phyloP scores from a whole-genome alignment of 495 filamentous ascomycete species.

The Hyaloscypha variabilis region DNA sequence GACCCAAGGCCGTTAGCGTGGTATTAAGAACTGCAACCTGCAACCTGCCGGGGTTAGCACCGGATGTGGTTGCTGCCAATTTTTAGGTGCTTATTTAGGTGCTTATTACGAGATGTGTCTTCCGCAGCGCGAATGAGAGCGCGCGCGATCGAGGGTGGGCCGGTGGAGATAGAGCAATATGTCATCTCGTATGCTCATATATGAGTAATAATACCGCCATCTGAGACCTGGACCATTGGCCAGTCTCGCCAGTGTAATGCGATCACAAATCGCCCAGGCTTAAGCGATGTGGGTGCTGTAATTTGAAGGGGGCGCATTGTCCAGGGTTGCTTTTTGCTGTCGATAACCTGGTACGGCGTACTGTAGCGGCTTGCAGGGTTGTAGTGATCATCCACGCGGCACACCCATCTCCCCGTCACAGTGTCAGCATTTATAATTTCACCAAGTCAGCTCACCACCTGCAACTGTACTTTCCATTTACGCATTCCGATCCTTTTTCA shows the following conservation, averaged over 20 bases:
- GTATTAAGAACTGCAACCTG: background rate
- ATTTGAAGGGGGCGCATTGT: background rate
- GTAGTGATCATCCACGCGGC: background rate
- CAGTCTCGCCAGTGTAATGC: no score
- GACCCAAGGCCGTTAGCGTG: background rate
- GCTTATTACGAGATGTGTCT: constrained; percentile 1
- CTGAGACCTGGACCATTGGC: no score
- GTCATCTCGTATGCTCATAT: background rate
- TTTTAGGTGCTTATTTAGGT: background rate
- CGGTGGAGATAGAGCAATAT: background rate
- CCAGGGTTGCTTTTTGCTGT: background rate
- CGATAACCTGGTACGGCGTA: background rate
- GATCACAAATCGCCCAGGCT: no score
- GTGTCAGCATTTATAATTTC: background rate
- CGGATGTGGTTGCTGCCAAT: background rate
- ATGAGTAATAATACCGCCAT: background rate
- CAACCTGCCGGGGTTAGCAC: background rate
- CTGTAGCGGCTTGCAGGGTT: background rate
- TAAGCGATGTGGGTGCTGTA: no score
- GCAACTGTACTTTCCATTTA: no score
- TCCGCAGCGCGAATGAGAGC: background rate
- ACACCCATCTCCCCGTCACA: background rate
- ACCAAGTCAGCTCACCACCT: no score
- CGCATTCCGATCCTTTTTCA: no score
- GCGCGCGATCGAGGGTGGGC: no score